Percentiles rank a stretch among this genome's conserved stretches.
Evolutionary conservation across 2,329 filamentous ascomycete species (phyloP).

Genomic region (Xylaria sp.): DNA sequence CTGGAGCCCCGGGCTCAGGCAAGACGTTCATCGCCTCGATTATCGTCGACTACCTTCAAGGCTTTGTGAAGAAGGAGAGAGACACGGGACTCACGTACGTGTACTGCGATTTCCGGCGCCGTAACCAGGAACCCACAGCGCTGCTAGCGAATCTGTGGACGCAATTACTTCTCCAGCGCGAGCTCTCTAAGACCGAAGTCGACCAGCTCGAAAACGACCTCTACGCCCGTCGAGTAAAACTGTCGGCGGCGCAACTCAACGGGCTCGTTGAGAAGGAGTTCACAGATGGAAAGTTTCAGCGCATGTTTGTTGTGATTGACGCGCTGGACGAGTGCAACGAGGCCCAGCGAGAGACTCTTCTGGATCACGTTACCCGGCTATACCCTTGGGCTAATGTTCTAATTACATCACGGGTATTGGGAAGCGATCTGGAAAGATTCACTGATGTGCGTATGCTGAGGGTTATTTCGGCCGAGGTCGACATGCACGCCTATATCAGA

Average conservation of each 20-base stretch:
- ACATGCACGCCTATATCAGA: slow-evolving; percentile 20
- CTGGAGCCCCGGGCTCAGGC: slow-evolving; percentile 19
- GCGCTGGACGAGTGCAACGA: slow-evolving; percentile 27
- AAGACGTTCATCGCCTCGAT: slow-evolving; percentile 27
- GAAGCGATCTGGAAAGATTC: slow-evolving; percentile 25
- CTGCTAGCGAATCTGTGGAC: slow-evolving; percentile 23
- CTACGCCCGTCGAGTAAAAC: slow-evolving; percentile 20
- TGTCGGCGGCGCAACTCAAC: slow-evolving; percentile 20
- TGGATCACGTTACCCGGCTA: slow-evolving; percentile 18
- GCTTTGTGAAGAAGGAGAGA: slow-evolving; percentile 12
- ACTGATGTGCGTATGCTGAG: slow-evolving; percentile 16
- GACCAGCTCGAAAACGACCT: slow-evolving; percentile 25
- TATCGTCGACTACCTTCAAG: slow-evolving; percentile 23
- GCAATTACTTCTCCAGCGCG: slow-evolving; percentile 17
- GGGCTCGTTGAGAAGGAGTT: slow-evolving; percentile 25
- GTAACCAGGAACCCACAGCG: slow-evolving; percentile 19
- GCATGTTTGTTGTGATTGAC: slow-evolving; percentile 25
- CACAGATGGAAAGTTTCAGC: slow-evolving; percentile 21
- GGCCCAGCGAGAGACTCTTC: slow-evolving; percentile 22
- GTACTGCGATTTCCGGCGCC: slow-evolving; percentile 29
- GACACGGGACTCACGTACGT: slow-evolving; percentile 28
- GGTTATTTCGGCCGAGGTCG: slow-evolving; percentile 12
- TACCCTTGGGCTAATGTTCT: slow-evolving; percentile 26
- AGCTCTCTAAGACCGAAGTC: slow-evolving; percentile 11
- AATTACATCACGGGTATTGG: slow-evolving; percentile 25